phyloP scores from a whole-genome alignment of 2,329 filamentous ascomycete species.

The Hymenoscyphus linearis region DNA sequence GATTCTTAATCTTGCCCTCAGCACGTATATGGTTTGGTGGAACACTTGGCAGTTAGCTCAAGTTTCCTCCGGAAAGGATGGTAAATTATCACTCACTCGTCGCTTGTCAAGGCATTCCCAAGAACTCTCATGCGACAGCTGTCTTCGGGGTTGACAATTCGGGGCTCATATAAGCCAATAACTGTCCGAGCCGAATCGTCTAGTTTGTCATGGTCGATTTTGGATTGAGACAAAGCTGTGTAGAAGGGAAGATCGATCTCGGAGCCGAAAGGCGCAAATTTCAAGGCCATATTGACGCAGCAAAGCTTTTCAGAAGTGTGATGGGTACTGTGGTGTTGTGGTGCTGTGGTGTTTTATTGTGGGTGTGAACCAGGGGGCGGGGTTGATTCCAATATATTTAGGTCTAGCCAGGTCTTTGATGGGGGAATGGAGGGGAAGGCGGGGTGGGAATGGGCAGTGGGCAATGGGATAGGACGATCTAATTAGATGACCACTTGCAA shows the following conservation, averaged over 20 bases:
- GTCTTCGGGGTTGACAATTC: constrained; percentile 63
- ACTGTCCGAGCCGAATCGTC: constrained; percentile 87
- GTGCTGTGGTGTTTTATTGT: background rate
- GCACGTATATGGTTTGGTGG: constrained; percentile 71
- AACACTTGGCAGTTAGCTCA: constrained; percentile 45
- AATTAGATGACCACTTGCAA: background rate
- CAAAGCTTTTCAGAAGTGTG: background rate
- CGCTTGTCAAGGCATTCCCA: constrained; percentile 76
- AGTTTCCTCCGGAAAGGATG: background rate
- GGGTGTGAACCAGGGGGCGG: background rate
- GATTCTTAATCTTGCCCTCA: constrained; percentile 91
- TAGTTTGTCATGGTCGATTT: constrained; percentile 95
- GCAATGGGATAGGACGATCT: background rate
- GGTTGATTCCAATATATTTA: background rate
- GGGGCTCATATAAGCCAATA: constrained; percentile 84
- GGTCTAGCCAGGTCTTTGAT: background rate
- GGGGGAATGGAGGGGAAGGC: background rate
- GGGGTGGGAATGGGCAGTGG: no score
- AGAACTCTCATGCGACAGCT: constrained; percentile 89
- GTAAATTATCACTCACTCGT: constrained; percentile 56
- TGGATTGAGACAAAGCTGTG: constrained; percentile 81
- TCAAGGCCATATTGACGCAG: constrained; percentile 39
- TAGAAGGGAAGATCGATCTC: constrained; percentile 97
- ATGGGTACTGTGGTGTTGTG: constrained; percentile 1
- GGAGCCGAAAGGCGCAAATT: constrained; percentile 86